Percentiles rank a stretch among this genome's conserved stretches.
Evolutionary conservation across 768 basidiomycete genomes (phyloP).

Genomic region (Thelephora ganbajun): DNA sequence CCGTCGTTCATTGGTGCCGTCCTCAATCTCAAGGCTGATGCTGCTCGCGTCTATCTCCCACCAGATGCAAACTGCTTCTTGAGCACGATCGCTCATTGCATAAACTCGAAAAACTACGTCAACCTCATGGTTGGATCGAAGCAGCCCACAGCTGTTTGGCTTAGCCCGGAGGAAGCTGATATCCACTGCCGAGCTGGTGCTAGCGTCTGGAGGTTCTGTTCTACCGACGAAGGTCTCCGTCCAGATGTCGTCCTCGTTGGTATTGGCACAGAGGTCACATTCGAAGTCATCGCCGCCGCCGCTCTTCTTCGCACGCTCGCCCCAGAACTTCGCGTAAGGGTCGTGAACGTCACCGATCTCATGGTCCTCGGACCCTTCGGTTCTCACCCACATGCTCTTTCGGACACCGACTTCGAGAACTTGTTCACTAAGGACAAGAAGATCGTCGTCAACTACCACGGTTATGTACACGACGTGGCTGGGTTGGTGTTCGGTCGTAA

Average conservation of each 20-base stretch:
- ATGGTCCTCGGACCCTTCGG: conserved; percentile 67
- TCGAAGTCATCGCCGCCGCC: conserved; percentile 81
- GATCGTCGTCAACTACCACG: conserved; percentile 77
- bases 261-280: conserved; percentile 78
- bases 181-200: conserved; percentile 80
- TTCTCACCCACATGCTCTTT: conserved; percentile 64
- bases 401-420: conserved; percentile 41
- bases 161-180: conserved; percentile 64
- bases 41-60: conserved; percentile 71
- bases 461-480: conserved; percentile 47
- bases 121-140: conserved; percentile 87
- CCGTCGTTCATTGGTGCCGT: conserved; percentile 79
- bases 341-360: conserved; percentile 83
- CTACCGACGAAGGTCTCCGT: conserved; percentile 52
- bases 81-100: conserved; percentile 71
- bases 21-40: conserved; percentile 58
- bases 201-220: conserved; percentile 76
- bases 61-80: conserved; percentile 87
- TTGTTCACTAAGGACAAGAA: conserved; percentile 61
- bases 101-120: conserved; percentile 74
- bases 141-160: conserved; percentile 68
- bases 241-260: conserved; percentile 79
- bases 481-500: conserved; percentile 46
- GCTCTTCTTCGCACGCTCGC: conserved; percentile 56
- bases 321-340: conserved; percentile 67